Base-by-base conservation (phyloP, 768 basidiomycete genomes). In the Gloeostereum incarnatum region DNA sequence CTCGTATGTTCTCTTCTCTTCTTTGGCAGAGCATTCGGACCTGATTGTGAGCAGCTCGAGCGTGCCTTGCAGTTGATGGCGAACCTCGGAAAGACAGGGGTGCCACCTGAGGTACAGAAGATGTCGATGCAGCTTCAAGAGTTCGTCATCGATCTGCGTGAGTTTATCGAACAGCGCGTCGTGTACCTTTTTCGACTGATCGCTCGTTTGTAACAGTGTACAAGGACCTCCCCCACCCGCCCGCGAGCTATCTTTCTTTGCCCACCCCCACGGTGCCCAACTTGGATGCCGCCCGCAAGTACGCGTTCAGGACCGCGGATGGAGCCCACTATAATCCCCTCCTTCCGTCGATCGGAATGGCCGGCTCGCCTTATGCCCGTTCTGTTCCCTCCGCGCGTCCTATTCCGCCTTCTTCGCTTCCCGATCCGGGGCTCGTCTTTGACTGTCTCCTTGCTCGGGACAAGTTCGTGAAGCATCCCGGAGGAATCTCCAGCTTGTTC, bases 171-270 rank as follows among this genome's bases (percentile, higher is more conserved):
- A 17, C 33, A 14, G n/a, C 21, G 19, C 33, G 24, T 17, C 19
- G 38, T 7, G 11, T 31, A 25, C 16, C 38, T 19, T 40, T 42
- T 35, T 42, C 29, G 24, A 35, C 26, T 16, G 32, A 33, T 31
- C 40, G 35, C 38, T 24, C 31, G 20, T 39, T 26, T 29, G 30
- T 38, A 34, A 21, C 54, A 82, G 81, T 87, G 29, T 87, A 79
- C 65, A 76, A 81, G 43, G 87, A 87, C 55, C 71, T 90, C 24
- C 83, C 84, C 3, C 86, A 86, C 45, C 85, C 85, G 4, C 78
- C 82, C 7, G 58, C 55, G 35, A 63, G 62, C 8, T 83, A 75
- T 51, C 57, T 82, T 26, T 38, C 49, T 31, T 39, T 49, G 4
- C 54, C 53, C 16, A 19, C 46, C 14, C 31, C 40, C n/a, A 35